Evolutionary conservation across 2,329 filamentous ascomycete genomes (phyloP), one percentile per base, ranked within the genome.

Genomic region (Trichoderma sp.): DNA sequence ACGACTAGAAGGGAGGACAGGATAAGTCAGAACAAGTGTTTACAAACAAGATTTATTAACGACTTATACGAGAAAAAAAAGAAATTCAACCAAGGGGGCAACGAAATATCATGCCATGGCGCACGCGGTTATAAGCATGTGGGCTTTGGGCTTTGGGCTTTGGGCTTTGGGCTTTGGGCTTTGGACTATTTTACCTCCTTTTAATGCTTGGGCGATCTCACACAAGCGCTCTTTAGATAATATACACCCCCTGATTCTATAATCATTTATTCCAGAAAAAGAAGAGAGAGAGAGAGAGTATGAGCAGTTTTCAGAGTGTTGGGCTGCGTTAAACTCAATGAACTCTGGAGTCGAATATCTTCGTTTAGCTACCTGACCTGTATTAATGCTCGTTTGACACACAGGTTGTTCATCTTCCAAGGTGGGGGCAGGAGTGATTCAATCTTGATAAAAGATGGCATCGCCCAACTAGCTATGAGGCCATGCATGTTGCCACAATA

Each of bases 171-270:
- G 21, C 14, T 32, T 37, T 21, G 24, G 16, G 61, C 71, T 74
- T 72, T 68, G 70, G 70, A 73, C 75, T 74, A 74, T 72, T 77
- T 77, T 28, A 26, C 30, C 14, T 49, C 39, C 6, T 43, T 43
- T 43, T 18, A 43, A 46, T 32, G n/a, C 26, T 55, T n/a, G 30
- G 14, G 43, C 28, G 5, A 37, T 54, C 16, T 28, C 43, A 43
- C 34, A 52, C 32, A 34, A n/a, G 32, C n/a, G 24, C 49, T 74
- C 71, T 68, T 80, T 3, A 79, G 77, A 79, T 77, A 76, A 79
- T 79, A 83, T 82, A 83, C 81, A n/a, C 81, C 74, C 72, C 32
- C 74, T 72, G 75, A 34, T 56, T n/a, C 28, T 37, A 21, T 51
- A n/a, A n/a, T 8, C 5, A 5, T 43, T 2, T n/a, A n/a, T 10